These are phyloP conservation scores for Kingdonia uniflora DNA, from an alignment of 164 flowering plant genomes.

Conservation along the genomic window DNA sequence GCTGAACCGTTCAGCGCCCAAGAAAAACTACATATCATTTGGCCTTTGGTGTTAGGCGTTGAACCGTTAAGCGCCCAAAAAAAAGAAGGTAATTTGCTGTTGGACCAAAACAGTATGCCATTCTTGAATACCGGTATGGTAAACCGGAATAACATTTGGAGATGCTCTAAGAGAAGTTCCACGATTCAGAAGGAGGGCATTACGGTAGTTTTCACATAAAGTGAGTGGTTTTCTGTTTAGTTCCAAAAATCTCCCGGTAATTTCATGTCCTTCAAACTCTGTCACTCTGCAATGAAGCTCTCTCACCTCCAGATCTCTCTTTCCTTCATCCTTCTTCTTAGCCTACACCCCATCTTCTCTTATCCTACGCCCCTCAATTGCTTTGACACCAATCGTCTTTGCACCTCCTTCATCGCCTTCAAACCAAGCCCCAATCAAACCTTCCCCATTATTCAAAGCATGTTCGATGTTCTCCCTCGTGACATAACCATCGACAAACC, in stretches of 20 bases:
- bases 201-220: background rate
- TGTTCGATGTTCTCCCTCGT: constrained; percentile 66
- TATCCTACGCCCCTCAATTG: constrained; percentile 53
- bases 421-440: constrained; percentile 40
- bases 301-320: background rate
- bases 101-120: too few relatives aligned
- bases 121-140: too few relatives aligned
- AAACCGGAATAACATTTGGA: too few relatives aligned
- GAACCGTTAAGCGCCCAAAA: too few relatives aligned
- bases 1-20: too few relatives aligned
- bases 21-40: too few relatives aligned
- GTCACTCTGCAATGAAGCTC: background rate
- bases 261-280: background rate
- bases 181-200: background rate
- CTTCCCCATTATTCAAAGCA: constrained; percentile 47
- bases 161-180: background rate
- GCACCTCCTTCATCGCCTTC: constrained; percentile 75
- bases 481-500: constrained; percentile 47
- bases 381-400: constrained; percentile 55
- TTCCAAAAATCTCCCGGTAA: background rate
- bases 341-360: constrained; percentile 4
- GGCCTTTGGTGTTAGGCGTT: too few relatives aligned
- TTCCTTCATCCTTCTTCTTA: constrained; percentile 11
- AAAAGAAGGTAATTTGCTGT: too few relatives aligned
- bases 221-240: background rate